Evolutionary conservation across 306 rosid species (phyloP).

Genomic region (Echinosophora koreensis): DNA sequence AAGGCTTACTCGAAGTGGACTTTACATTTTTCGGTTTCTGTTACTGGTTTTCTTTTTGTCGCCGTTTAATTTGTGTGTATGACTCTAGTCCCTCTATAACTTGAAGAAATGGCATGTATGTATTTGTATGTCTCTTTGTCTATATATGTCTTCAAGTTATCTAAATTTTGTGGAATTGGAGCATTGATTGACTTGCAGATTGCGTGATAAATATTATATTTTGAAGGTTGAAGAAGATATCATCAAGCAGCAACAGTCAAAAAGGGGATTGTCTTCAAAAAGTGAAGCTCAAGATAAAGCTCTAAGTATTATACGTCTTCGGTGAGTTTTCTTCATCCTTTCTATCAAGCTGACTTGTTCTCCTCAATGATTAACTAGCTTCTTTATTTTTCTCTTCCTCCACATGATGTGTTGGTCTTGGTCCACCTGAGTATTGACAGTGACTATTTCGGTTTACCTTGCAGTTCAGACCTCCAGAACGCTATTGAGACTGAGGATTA

Average conservation of each 20-base stretch:
- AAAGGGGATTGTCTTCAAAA: conserved; percentile 84
- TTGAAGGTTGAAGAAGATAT: conserved; percentile 90
- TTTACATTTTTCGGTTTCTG: conserved; percentile 20
- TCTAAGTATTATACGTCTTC: conserved; percentile 70
- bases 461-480: conserved; percentile 83
- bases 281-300: conserved; percentile 94
- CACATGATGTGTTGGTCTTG: conserved; percentile 15
- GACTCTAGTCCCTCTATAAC: conserved; percentile 10
- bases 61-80: conserved; percentile 32
- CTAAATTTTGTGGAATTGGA: conserved; percentile 40
- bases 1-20: conserved; percentile 20
- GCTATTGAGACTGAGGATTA: conserved; percentile 82
- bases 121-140: conserved; percentile 4
- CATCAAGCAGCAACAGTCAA: conserved; percentile 75
- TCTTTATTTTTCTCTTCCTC: neutral
- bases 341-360: conserved; percentile 41
- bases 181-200: conserved; percentile 43
- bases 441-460: conserved; percentile 40
- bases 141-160: conserved; percentile 6
- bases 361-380: conserved; percentile 16
- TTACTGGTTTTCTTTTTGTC: conserved; percentile 7
- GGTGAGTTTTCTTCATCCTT: conserved; percentile 55
- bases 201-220: conserved; percentile 43
- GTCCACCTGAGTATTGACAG: conserved; percentile 19
- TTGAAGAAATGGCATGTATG: conserved; percentile 3